Evolutionary conservation across 805 yeast genomes (phyloP), one percentile per base, ranked within the genome.

Genomic region (Ogataea angusta): DNA sequence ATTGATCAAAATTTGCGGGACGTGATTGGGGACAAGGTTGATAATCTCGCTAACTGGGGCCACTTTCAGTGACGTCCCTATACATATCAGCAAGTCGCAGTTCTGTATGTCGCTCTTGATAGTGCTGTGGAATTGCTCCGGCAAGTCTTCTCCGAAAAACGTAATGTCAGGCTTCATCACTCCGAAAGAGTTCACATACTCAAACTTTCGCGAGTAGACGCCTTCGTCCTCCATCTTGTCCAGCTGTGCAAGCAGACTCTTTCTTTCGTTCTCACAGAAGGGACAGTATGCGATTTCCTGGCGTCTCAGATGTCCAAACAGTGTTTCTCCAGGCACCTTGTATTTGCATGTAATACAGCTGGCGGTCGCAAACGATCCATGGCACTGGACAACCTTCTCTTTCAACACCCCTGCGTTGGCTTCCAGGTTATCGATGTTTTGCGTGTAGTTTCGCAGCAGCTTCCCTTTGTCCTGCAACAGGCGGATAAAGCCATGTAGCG

Each of bases 161-260:
- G 95, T 88, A 46, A 89, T 89, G 57, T 89, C 95, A 0, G 97
- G 97, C 59, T 90, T 89, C 75, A 86, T 72, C 3, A 88, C 91
- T 12, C 96, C 96, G 57, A 63, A 78, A 7, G 84, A 73, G 51
- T 76, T 74, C 17, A 69, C 62, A 39, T 51, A 40, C 8, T 58
- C 57, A 36, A 47, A 62, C 16, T 47, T 47, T 5, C 64, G 40
- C 2, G 63, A 62, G 30, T 46, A 56, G 5, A 45, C 41, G 1
- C 58, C 62, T 33, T 57, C 60, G 32, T 63, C 65, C 38, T 63
- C 67, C 44, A 48, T 28, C 28, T 54, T 54, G 28, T 64, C 67
- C 18, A 46, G 34, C 35, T 59, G 60, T 16, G 50, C 52, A 10
- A 59, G 24, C 4, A 60, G 30, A 2, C 48, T 33, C 16, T 53